Conservation (phyloP, 31 red algal genomes). For the Bonnemaisonia californica region DNA sequence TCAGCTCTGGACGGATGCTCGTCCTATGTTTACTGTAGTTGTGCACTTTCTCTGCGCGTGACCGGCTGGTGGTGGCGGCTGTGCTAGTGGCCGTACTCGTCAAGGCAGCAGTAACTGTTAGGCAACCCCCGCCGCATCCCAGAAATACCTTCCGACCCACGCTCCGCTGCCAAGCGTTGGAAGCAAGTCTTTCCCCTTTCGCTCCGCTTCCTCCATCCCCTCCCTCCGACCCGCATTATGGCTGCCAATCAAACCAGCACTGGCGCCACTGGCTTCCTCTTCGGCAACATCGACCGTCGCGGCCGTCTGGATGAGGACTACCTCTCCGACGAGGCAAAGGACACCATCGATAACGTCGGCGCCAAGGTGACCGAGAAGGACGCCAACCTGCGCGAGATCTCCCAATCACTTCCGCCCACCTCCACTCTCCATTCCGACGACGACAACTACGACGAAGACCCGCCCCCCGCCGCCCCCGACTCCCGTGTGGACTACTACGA, state of each 20-base stretch:
- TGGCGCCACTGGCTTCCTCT: constrained; percentile 77
- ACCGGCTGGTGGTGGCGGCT: too few species aligned
- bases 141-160: too few species aligned
- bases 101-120: too few species aligned
- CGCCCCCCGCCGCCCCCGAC: not conserved
- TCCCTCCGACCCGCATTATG: too few species aligned
- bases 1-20: too few species aligned
- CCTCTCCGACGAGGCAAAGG: constrained; percentile 83
- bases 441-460: constrained; percentile 11
- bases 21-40: too few species aligned
- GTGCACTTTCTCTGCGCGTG: too few species aligned
- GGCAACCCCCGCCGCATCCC: too few species aligned
- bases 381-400: constrained; percentile 60
- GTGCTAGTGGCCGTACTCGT: too few species aligned
- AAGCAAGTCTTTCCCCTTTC: too few species aligned
- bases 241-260: constrained; percentile 1
- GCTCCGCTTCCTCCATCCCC: too few species aligned
- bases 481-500: not conserved
- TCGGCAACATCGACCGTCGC: constrained; percentile 88
- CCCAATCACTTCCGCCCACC: constrained; percentile 19
- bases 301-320: constrained; percentile 92
- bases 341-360: constrained; percentile 75
- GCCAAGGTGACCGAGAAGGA: constrained; percentile 49
- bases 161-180: too few species aligned
- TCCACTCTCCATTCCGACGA: constrained; percentile 6